Base-by-base conservation (phyloP, 2,329 filamentous ascomycete genomes). In the Exophiala viscosa region DNA sequence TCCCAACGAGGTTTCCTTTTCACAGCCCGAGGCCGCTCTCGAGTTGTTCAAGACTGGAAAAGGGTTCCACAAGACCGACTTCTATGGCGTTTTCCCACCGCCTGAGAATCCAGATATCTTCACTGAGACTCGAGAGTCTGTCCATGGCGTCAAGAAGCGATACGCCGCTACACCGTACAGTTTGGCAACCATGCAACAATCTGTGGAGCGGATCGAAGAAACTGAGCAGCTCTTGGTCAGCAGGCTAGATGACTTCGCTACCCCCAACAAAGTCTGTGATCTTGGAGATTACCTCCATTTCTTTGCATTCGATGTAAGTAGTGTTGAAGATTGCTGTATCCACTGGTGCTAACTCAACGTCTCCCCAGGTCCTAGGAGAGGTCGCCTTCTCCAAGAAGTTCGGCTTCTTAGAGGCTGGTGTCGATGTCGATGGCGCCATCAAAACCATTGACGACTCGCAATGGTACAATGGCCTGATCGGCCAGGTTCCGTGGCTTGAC, bases 51-150 rank as follows among this genome's bases (percentile, higher is more conserved):
- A 70, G 40, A 76, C 76, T 0, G 77, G 77, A 6, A 78, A 77
- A 63, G 70, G 74, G 15, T 79, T 79, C 66, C 71, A 74, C 67
- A 80, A 80, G 69, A 79, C 77, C 2, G 66, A 72, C 51, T 80
- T 79, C 57, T 80, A 80, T 61, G 68, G 64, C 35, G 78, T 81
- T 5, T 81, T 81, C 61, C 78, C 78, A 28, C 78, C 78, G 3
- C 73, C 76, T 0, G 76, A 79, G 65, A 80, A 81, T 66, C 77
- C 78, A 5, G 78, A 81, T 54, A 80, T 81, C 63, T 81, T 81
- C 66, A 81, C 79, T 36, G 78, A 81, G 64, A 74, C 70, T 13
- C 69, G 77, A 48, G 78, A 81, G 65, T 69, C 74, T 5, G 74
- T 77, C n/a, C 79, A 82, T 62, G 76, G 77, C 0, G 70, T 72